Base-by-base conservation (phyloP, 2,329 filamentous ascomycete species). In the Aspergillus sp. region DNA sequence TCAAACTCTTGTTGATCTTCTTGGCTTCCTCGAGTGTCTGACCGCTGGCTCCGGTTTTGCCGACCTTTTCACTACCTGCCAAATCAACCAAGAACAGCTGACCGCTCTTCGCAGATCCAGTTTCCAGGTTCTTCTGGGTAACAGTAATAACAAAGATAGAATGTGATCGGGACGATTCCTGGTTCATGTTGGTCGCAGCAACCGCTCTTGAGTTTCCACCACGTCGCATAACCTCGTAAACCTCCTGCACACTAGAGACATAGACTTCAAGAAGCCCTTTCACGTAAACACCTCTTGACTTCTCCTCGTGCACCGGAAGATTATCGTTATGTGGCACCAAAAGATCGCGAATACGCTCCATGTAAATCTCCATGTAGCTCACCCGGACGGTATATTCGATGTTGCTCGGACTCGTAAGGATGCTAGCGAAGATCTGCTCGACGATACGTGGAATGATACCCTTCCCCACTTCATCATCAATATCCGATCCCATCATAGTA, bases 1-100 rank as follows among this genome's bases (percentile, higher is more conserved):
- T 97, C 81, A 99, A 84, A 83, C 92, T 97, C 84, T 98, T 98
- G 84, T 99, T 99, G 84, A 99, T 99, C 84, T 99, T 99, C 83
- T 98, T 98, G 60, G 95, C 95, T 76, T 99, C 95, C 76, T 98
- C 95, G 44, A 99, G 82, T 4, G 93, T 98, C 77, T 98, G 95
- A 57, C 95, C 95, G 73, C 91, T 97, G 62, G 95, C 95, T 67
- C 95, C 95, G 31, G 95, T 99, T 84, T 99, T 98, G 73, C 95
- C 93, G 52, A 98, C 92, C 81, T 98, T 98, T 79, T 99, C 95
- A 71, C 91, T 96, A 82, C 95, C 95, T 53, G 95, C 95, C 82
- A 99, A 81, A 87, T 99, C 95, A 63, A 99, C 95, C 74, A 99
- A 81, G 83, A 97, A 98, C 21, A 99, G 86, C 77, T 96, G 92